These are phyloP conservation scores for Psophocarpus tetragonolobus DNA, from an alignment of 306 rosid species.

Conservation along the genomic window DNA sequence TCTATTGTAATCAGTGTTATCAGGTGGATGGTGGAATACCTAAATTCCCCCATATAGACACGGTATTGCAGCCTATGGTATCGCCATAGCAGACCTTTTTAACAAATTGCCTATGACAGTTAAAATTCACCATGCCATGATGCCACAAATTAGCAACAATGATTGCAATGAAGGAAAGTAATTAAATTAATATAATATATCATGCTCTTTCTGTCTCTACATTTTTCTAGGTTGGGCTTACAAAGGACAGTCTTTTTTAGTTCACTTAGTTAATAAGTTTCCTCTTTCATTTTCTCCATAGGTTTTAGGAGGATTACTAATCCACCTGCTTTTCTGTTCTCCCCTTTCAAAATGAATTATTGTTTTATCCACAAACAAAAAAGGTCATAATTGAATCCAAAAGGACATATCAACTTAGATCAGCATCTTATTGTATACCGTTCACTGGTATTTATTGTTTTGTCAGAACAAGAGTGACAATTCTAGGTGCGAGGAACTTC, in stretches of 20 bases:
- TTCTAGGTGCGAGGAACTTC: conserved; percentile 14
- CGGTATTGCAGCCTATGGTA: no score
- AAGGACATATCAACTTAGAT: neutral
- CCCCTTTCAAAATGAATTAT: neutral
- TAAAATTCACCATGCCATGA: no score
- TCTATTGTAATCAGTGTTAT: no score
- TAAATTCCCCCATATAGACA: no score
- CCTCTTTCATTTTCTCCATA: conserved; percentile 1
- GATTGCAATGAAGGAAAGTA: neutral
- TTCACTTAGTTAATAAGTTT: neutral
- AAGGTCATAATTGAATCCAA: neutral
- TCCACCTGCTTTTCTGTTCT: neutral
- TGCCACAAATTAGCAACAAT: no score
- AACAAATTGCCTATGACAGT: no score
- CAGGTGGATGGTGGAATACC: no score
- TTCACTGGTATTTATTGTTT: conserved; percentile 5
- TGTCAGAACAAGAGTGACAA: conserved; percentile 16
- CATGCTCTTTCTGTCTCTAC: neutral
- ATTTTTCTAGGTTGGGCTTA: neutral
- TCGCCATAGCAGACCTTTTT: no score
- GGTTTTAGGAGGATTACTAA: conserved; percentile 3
- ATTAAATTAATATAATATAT: neutral
- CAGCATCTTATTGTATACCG: conserved; percentile 16
- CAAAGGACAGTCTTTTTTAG: neutral
- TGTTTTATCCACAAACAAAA: neutral